phyloP scores from a whole-genome alignment of 2,329 filamentous ascomycete species.

The Pseudogymnoascus sp. region DNA sequence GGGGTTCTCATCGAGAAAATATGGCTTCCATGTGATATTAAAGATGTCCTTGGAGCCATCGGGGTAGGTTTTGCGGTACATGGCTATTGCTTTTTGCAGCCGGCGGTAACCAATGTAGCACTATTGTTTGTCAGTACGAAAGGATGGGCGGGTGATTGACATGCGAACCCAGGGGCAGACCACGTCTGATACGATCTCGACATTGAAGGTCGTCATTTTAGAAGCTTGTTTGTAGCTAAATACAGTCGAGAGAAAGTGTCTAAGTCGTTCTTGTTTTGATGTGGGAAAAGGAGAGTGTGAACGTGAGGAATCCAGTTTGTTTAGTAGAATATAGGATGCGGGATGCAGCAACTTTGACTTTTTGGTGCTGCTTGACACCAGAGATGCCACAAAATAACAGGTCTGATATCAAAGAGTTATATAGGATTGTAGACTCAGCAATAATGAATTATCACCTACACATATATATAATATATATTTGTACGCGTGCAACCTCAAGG shows the following conservation, averaged over 20 bases:
- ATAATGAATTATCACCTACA: neutral
- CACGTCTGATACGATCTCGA: slow-evolving; percentile 72
- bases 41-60: slow-evolving; percentile 56
- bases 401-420: neutral
- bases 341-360: neutral
- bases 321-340: neutral
- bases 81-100: slow-evolving; percentile 60
- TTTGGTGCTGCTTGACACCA: neutral
- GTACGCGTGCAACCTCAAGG: neutral
- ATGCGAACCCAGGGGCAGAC: slow-evolving; percentile 54
- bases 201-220: slow-evolving; percentile 65
- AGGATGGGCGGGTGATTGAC: neutral
- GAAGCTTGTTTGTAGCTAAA: neutral
- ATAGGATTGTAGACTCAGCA: neutral
- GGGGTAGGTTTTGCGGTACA: slow-evolving; percentile 56
- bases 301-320: neutral
- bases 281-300: neutral
- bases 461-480: neutral
- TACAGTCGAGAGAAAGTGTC: neutral
- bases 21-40: slow-evolving; percentile 66
- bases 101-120: slow-evolving; percentile 76
- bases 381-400: neutral
- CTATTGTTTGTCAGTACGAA: neutral
- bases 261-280: neutral
- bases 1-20: slow-evolving; percentile 55